Evolutionary conservation across 306 rosid genomes (phyloP).

Genomic region (Castanospermum australe): DNA sequence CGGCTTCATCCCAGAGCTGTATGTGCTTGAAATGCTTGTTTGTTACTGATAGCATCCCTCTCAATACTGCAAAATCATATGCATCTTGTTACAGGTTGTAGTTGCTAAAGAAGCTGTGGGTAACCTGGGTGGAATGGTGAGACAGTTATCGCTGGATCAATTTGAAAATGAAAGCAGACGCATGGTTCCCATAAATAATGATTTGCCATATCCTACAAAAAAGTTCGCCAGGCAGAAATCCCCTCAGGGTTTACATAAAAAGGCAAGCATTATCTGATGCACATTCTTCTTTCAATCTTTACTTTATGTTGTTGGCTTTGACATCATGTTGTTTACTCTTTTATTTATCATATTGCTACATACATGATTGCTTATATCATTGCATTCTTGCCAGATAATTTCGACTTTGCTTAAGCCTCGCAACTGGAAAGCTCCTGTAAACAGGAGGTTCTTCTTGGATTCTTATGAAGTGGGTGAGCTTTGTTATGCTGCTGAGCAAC

Average conservation of each 20-base stretch:
- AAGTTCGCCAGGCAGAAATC: slow-evolving; percentile 93
- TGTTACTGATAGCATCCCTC: slow-evolving; percentile 9
- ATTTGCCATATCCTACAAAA: slow-evolving; percentile 67
- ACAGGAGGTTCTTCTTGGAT: slow-evolving; percentile 94
- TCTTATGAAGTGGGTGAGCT: slow-evolving; percentile 99
- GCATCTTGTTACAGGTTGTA: slow-evolving; percentile 71
- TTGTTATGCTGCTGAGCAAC: slow-evolving; percentile 98
- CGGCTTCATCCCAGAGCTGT: slow-evolving; percentile 99
- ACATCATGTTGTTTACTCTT: background rate
- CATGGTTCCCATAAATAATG: slow-evolving; percentile 88
- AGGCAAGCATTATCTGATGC: slow-evolving; percentile 52
- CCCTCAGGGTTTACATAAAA: slow-evolving; percentile 96
- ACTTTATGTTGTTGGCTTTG: background rate
- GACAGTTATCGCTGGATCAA: slow-evolving; percentile 96
- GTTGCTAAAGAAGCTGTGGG: slow-evolving; percentile 98
- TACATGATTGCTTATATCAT: slow-evolving; percentile 7
- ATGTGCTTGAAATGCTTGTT: slow-evolving; percentile 40
- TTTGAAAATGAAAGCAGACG: slow-evolving; percentile 99
- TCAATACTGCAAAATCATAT: slow-evolving; percentile 36
- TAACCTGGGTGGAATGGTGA: slow-evolving; percentile 95
- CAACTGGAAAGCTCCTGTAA: slow-evolving; percentile 94
- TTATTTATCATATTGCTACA: slow-evolving; percentile 17
- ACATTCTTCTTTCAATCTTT: slow-evolving; percentile 7
- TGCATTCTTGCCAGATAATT: slow-evolving; percentile 65
- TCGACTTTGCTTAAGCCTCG: slow-evolving; percentile 85